Evolutionary conservation across 371 early-diverging fungal genomes (phyloP).

Genomic region (Dinochytrium kinnereticum): DNA sequence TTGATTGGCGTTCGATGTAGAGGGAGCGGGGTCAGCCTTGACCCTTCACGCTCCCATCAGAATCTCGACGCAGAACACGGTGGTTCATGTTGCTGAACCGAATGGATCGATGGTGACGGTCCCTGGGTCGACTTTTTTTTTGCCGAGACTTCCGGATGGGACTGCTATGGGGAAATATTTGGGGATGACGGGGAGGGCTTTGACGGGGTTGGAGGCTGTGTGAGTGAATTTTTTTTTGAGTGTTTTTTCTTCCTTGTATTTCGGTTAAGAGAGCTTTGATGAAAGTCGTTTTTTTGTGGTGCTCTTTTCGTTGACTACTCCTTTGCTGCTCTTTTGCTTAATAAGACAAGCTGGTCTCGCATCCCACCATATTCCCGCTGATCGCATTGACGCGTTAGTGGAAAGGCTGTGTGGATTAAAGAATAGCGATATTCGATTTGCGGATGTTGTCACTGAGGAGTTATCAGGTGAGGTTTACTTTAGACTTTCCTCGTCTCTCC

Average conservation of each 20-base stretch:
- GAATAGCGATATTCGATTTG: slow-evolving; percentile 21
- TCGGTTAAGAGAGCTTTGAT: no score
- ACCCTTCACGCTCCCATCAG: neutral
- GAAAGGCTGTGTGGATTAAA: slow-evolving; percentile 20
- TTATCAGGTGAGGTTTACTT: slow-evolving; percentile 14
- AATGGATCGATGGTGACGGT: neutral
- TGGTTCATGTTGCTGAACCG: neutral
- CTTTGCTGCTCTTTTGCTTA: no score
- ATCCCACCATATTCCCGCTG: slow-evolving; percentile 24
- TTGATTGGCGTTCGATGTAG: neutral
- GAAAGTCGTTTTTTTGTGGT: no score
- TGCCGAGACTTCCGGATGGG: slow-evolving; percentile 14
- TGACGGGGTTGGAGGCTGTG: slow-evolving; percentile 22
- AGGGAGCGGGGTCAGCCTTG: neutral
- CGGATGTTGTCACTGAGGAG: slow-evolving; percentile 24
- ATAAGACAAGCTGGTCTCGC: slow-evolving; percentile 21
- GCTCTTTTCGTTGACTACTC: no score
- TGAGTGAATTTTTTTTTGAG: slow-evolving; percentile 7
- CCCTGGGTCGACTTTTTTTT: slow-evolving; percentile 23
- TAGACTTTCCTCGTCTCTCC: neutral
- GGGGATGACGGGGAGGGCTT: slow-evolving; percentile 8
- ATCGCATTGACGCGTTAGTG: slow-evolving; percentile 21
- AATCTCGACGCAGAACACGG: slow-evolving; percentile 7
- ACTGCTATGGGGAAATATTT: slow-evolving; percentile 20
- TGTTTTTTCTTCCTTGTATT: neutral